Evolutionary conservation across 345 rosid genomes (phyloP).

Genomic region (Brassica carinata): DNA sequence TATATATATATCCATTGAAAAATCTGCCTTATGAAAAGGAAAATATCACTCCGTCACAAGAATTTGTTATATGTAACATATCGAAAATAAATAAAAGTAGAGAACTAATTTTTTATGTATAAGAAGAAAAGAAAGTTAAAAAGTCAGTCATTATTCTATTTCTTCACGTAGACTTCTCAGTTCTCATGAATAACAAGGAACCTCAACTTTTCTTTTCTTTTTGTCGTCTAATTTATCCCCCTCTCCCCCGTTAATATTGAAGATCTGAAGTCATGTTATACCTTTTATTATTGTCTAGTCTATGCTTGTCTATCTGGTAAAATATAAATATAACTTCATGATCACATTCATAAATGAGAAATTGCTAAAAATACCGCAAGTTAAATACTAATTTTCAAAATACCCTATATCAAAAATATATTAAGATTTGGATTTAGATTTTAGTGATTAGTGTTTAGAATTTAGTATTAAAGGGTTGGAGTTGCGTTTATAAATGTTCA

Average conservation of each 20-base stretch:
- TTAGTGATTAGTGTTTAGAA: no score
- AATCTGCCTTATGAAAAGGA: neutral
- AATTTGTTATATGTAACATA: neutral
- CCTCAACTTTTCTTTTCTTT: neutral
- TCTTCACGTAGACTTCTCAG: conserved; percentile 54
- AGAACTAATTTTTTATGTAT: neutral
- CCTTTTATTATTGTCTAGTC: neutral
- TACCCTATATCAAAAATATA: no score
- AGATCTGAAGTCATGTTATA: neutral
- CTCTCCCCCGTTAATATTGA: neutral
- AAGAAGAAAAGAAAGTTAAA: conserved; percentile 16
- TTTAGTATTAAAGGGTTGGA: no score
- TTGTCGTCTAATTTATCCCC: neutral
- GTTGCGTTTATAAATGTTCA: no score
- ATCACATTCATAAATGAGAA: neutral
- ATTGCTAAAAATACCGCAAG: no score
- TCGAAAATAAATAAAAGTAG: neutral
- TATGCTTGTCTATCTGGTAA: neutral
- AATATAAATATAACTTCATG: neutral
- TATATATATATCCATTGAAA: neutral
- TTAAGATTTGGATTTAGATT: no score
- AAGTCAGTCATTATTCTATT: conserved; percentile 41
- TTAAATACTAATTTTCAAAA: no score
- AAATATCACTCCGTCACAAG: neutral
- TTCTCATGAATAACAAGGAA: conserved; percentile 43